Conservation (phyloP, 768 basidiomycete species). For the Boletales sp. region DNA sequence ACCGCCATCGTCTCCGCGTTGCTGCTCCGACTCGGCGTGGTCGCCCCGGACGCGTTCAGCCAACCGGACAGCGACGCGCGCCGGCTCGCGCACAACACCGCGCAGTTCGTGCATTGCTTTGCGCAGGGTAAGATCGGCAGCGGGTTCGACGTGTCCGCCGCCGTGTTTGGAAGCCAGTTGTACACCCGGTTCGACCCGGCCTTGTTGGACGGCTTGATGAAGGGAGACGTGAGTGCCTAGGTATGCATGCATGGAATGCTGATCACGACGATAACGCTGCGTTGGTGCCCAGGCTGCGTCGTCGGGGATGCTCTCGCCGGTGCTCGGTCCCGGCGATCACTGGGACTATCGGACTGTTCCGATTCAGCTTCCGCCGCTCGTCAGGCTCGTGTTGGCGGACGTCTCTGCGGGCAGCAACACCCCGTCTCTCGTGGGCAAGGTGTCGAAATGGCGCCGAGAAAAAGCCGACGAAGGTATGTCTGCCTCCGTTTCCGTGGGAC, state of each 20-base stretch:
- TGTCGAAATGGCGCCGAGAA: constrained; percentile 82
- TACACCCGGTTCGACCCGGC: constrained; percentile 85
- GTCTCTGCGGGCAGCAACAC: constrained; percentile 96
- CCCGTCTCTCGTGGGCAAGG: constrained; percentile 88
- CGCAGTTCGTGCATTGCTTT: constrained; percentile 92
- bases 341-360: constrained; percentile 74
- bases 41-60: constrained; percentile 49
- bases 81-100: constrained; percentile 81
- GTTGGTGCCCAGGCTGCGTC: constrained; percentile 9
- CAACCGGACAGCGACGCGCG: constrained; percentile 44
- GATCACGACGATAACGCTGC: not conserved
- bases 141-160: constrained; percentile 94
- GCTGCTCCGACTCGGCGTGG: constrained; percentile 68
- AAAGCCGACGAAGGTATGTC: constrained; percentile 51
- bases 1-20: constrained; percentile 90
- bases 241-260: not conserved
- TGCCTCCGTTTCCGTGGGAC: not conserved
- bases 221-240: constrained; percentile 20
- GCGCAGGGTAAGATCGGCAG: constrained; percentile 98
- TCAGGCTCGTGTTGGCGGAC: constrained; percentile 87
- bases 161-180: constrained; percentile 91
- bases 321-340: constrained; percentile 48
- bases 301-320: constrained; percentile 36
- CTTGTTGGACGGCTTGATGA: constrained; percentile 28
- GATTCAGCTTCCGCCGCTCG: constrained; percentile 80